These are phyloP conservation scores for Geranomyces variabilis DNA, from an alignment of 192 early-diverging fungal species.

Conservation along the genomic window DNA sequence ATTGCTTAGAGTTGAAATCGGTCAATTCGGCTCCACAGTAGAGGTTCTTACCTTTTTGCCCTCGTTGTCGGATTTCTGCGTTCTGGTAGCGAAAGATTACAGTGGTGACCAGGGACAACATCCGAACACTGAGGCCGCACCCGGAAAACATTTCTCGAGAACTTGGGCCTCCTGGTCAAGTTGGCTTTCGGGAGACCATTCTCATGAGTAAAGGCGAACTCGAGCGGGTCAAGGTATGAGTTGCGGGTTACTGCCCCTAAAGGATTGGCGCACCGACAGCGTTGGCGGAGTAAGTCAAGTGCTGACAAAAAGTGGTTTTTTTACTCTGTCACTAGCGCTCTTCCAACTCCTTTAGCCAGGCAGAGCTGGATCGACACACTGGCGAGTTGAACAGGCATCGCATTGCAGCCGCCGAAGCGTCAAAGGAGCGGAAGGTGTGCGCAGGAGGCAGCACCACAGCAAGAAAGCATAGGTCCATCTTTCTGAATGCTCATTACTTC, in stretches of 20 bases:
- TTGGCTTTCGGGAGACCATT: constrained; percentile 2
- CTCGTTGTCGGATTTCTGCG: too few species aligned
- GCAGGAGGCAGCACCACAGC: background rate
- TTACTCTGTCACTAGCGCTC: background rate
- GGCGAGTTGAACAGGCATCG: constrained; percentile 37
- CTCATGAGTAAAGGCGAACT: constrained; percentile 31
- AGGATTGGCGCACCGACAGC: background rate
- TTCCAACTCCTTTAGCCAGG: constrained; percentile 16
- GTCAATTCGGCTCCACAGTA: too few species aligned
- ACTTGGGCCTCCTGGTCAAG: constrained; percentile 24
- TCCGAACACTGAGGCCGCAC: constrained; percentile 56
- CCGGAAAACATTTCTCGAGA: constrained; percentile 32
- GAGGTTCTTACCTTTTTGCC: too few species aligned
- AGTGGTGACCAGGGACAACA: constrained; percentile 64
- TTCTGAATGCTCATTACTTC: background rate
- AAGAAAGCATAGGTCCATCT: background rate
- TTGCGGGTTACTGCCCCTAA: background rate
- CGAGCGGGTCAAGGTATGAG: constrained; percentile 45
- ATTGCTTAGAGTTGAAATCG: background rate
- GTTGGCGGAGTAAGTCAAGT: too few species aligned
- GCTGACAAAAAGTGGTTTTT: too few species aligned
- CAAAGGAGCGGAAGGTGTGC: constrained; percentile 50
- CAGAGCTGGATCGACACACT: constrained; percentile 43
- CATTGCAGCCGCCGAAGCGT: constrained; percentile 43
- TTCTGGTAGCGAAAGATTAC: constrained; percentile 38